phyloP scores from a whole-genome alignment of 371 early-diverging fungal genomes.

The Choanephora cucurbitarum region DNA sequence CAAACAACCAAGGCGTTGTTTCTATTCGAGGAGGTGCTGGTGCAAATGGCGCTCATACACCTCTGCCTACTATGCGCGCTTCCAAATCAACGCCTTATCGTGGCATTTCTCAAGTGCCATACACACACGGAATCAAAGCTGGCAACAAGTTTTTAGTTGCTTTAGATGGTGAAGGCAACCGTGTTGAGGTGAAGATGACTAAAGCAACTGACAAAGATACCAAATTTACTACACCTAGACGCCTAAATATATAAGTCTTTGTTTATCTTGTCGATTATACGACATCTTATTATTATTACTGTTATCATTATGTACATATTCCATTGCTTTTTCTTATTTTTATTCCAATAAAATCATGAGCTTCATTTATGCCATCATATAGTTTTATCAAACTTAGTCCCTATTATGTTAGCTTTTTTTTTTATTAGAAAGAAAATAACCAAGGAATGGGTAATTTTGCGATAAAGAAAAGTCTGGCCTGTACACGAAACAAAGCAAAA shows the following conservation, averaged over 20 bases:
- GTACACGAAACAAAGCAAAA: neutral
- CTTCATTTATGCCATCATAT: neutral
- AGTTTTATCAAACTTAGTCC: too few relatives aligned
- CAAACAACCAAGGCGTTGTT: conserved; percentile 1
- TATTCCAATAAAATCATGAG: neutral
- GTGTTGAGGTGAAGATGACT: conserved; percentile 50
- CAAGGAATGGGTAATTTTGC: neutral
- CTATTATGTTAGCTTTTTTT: too few relatives aligned
- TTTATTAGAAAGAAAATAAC: too few relatives aligned
- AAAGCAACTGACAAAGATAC: conserved; percentile 45
- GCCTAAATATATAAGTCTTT: conserved; percentile 25
- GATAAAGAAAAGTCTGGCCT: neutral
- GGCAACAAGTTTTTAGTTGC: conserved; percentile 52
- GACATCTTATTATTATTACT: neutral
- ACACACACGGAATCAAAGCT: conserved; percentile 47
- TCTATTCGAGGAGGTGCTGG: conserved; percentile 17
- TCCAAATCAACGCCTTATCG: conserved; percentile 45
- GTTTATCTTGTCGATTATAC: too few relatives aligned
- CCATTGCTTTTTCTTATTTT: neutral
- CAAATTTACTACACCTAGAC: conserved; percentile 43
- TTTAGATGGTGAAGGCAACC: conserved; percentile 46
- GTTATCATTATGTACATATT: neutral
- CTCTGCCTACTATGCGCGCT: conserved; percentile 19
- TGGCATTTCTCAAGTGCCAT: conserved; percentile 31
- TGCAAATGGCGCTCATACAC: neutral